Percentiles rank a stretch among this genome's conserved stretches.
Conservation (phyloP, 148 eudicot species). For the Salicornia ramosissima region DNA sequence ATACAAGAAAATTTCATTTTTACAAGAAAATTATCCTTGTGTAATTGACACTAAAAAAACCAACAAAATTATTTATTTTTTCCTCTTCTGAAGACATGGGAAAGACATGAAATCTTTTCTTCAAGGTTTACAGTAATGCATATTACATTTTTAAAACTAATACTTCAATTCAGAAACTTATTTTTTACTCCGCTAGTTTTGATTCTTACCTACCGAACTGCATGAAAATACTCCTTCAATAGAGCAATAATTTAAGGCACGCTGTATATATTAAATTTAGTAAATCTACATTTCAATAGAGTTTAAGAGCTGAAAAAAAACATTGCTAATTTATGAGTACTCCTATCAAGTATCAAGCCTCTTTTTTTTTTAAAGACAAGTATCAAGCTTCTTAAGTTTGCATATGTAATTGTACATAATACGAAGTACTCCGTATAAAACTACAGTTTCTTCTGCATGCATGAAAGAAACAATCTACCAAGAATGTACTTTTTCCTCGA, state of each 20-base stretch:
- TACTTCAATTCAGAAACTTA: neutral
- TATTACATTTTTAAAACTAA: neutral
- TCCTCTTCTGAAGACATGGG: neutral
- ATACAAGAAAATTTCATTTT: too few relatives aligned
- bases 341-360: neutral
- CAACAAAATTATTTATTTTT: neutral
- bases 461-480: too few relatives aligned
- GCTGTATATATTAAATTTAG: too few relatives aligned
- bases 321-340: neutral
- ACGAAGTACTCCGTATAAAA: too few relatives aligned
- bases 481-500: too few relatives aligned
- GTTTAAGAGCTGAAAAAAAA: too few relatives aligned
- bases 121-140: too few relatives aligned
- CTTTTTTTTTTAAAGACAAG: neutral
- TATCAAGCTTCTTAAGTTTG: too few relatives aligned
- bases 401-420: too few relatives aligned
- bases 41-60: neutral
- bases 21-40: neutral
- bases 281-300: too few relatives aligned
- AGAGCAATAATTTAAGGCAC: neutral
- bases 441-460: too few relatives aligned
- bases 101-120: neutral
- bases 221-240: neutral
- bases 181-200: neutral
- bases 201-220: slow-evolving; percentile 3